Evolutionary conservation across 495 filamentous ascomycete genomes (phyloP).

Genomic region (Pseudevernia furfuracea): DNA sequence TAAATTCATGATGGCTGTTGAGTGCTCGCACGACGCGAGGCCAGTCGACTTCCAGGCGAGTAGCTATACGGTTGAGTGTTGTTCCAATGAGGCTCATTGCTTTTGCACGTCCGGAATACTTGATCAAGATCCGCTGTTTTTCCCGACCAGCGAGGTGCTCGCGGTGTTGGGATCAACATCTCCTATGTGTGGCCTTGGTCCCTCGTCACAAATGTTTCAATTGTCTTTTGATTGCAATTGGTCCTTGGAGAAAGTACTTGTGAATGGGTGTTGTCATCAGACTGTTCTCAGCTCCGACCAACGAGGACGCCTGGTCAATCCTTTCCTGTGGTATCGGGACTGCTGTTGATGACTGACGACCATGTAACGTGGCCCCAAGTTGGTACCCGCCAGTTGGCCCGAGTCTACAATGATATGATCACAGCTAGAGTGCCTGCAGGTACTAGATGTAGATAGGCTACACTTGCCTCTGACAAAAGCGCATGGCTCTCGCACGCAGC

Average conservation of each 20-base stretch:
- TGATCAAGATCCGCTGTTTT: not conserved
- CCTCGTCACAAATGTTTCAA: too few species aligned
- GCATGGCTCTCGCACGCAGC: too few species aligned
- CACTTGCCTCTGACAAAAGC: too few species aligned
- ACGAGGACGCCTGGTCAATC: not conserved
- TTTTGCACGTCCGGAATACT: not conserved
- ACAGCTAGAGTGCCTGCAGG: too few species aligned
- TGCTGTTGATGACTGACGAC: not conserved
- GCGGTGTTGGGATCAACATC: not conserved
- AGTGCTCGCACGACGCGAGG: not conserved
- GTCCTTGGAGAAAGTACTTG: too few species aligned
- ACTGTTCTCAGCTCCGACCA: not conserved
- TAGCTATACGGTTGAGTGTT: not conserved
- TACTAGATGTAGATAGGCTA: too few species aligned
- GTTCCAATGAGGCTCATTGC: not conserved
- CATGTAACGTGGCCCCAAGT: too few species aligned
- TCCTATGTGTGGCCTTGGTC: not conserved
- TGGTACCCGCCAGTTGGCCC: too few species aligned
- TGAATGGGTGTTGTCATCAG: not conserved
- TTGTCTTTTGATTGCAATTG: too few species aligned
- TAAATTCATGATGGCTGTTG: not conserved
- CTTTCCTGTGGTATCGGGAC: not conserved
- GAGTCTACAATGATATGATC: too few species aligned
- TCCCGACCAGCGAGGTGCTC: too few species aligned
- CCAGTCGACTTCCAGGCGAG: not conserved